Conservation (phyloP, 768 basidiomycete species). For the Boletus rubescentipes region DNA sequence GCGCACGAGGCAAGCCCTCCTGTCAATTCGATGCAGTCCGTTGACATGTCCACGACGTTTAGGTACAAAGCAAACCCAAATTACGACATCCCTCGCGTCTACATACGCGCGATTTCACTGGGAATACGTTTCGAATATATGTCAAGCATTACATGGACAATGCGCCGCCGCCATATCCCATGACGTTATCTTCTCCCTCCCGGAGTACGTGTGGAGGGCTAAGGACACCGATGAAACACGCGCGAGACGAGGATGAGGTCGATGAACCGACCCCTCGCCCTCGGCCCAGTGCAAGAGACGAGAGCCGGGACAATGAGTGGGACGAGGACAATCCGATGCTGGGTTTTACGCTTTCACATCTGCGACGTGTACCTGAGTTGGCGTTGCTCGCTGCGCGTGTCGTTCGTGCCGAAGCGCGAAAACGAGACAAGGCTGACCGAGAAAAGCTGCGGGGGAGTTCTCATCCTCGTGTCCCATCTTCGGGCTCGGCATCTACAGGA, state of each 20-base stretch:
- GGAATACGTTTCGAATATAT: conserved; percentile 71
- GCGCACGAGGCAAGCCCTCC: conserved; percentile 4
- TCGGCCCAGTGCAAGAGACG: not conserved
- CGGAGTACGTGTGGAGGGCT: conserved; percentile 1
- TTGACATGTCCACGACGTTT: not conserved
- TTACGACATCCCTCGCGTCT: conserved; percentile 74
- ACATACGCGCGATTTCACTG: conserved; percentile 64
- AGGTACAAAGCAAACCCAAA: conserved; percentile 36
- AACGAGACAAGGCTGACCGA: conserved; percentile 49
- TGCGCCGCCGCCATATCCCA: conserved; percentile 25
- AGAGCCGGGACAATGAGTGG: not conserved
- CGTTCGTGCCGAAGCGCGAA: conserved; percentile 57
- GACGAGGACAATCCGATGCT: conserved; percentile 8
- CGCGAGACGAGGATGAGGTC: conserved; percentile 6
- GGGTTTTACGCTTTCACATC: conserved; percentile 72
- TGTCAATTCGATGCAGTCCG: not conserved
- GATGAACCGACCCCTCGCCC: conserved; percentile 16
- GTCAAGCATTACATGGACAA: conserved; percentile 79
- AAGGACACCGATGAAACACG: conserved; percentile 36
- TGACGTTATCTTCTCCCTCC: not conserved
- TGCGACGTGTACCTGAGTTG: conserved; percentile 76
- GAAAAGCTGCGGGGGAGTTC: conserved; percentile 30
- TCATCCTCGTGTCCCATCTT: not conserved
- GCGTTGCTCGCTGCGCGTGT: conserved; percentile 62
- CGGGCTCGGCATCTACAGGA: not conserved